Evolutionary conservation across 805 yeast genomes (phyloP).

Genomic region (Hanseniaspora jakobsenii): DNA sequence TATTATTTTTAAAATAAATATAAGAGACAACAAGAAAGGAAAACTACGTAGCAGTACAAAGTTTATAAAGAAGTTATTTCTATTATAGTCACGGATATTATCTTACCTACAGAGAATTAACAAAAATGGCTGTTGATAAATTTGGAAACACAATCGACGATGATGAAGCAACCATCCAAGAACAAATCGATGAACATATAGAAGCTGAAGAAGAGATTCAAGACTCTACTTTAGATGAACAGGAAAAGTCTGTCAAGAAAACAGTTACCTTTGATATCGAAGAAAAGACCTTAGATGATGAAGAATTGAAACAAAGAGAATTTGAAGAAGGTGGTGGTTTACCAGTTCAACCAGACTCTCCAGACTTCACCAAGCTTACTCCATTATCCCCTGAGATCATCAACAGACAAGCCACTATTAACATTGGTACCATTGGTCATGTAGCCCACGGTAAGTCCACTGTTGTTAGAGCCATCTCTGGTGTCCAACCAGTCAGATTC

Average conservation of each 20-base stretch:
- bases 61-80: too few species aligned
- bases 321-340: conserved; percentile 97
- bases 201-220: conserved; percentile 28
- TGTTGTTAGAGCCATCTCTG: conserved; percentile 90
- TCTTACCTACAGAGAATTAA: too few species aligned
- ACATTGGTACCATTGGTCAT: conserved; percentile 94
- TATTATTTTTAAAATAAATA: too few species aligned
- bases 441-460: conserved; percentile 94
- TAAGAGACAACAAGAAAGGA: too few species aligned
- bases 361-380: conserved; percentile 67
- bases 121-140: conserved; percentile 16
- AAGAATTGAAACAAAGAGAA: conserved; percentile 67
- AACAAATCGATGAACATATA: conserved; percentile 23
- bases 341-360: conserved; percentile 88
- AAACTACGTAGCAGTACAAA: too few species aligned
- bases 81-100: too few species aligned
- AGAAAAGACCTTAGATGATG: conserved; percentile 52
- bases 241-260: conserved; percentile 38
- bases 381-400: conserved; percentile 92
- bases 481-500: conserved; percentile 98
- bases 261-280: conserved; percentile 71
- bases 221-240: conserved; percentile 25
- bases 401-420: conserved; percentile 97
- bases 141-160: conserved; percentile 23
- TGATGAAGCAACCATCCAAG: conserved; percentile 23